These are phyloP conservation scores for Beauveria sp. DNA, from an alignment of 2,329 filamentous ascomycete genomes.

Conservation along the genomic window DNA sequence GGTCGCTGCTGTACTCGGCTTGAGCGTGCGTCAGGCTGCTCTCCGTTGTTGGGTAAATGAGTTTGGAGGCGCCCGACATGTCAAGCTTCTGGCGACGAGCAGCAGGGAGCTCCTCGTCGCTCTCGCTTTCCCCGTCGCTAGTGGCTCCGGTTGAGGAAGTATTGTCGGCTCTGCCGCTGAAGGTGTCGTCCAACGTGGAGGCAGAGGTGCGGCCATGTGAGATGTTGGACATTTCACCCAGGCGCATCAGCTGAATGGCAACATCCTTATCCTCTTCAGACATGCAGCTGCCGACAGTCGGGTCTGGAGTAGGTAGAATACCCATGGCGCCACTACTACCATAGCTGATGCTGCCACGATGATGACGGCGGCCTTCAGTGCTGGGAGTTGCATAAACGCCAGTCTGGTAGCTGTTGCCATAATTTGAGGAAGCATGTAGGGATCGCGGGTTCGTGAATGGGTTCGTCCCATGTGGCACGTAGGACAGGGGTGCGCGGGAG, in stretches of 20 bases:
- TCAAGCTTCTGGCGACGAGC: conserved; percentile 52
- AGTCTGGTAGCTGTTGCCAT: conserved; percentile 44
- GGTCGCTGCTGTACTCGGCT: conserved; percentile 28
- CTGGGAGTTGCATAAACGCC: conserved; percentile 56
- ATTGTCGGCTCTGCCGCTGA: conserved; percentile 81
- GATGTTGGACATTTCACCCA: conserved; percentile 89
- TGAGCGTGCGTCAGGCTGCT: conserved; percentile 43
- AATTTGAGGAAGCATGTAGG: conserved; percentile 78
- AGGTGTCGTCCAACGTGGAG: conserved; percentile 86
- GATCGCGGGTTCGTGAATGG: conserved; percentile 71
- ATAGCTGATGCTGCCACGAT: conserved; percentile 56
- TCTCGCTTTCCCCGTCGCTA: conserved; percentile 65
- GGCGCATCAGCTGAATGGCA: conserved; percentile 89
- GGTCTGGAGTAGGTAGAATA: conserved; percentile 85
- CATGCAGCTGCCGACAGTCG: conserved; percentile 94
- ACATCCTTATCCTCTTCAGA: conserved; percentile 93
- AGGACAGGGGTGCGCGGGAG: conserved; percentile 66
- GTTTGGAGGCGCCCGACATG: conserved; percentile 32
- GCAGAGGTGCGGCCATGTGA: conserved; percentile 89
- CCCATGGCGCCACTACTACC: conserved; percentile 38
- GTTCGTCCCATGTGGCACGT: conserved; percentile 67
- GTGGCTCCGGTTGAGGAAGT: conserved; percentile 80
- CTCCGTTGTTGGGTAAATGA: conserved; percentile 44
- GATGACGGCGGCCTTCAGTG: conserved; percentile 51
- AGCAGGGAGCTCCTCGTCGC: conserved; percentile 53